Base-by-base conservation (phyloP, 768 basidiomycete genomes). In the Tylopilus cervinicoccineus region DNA sequence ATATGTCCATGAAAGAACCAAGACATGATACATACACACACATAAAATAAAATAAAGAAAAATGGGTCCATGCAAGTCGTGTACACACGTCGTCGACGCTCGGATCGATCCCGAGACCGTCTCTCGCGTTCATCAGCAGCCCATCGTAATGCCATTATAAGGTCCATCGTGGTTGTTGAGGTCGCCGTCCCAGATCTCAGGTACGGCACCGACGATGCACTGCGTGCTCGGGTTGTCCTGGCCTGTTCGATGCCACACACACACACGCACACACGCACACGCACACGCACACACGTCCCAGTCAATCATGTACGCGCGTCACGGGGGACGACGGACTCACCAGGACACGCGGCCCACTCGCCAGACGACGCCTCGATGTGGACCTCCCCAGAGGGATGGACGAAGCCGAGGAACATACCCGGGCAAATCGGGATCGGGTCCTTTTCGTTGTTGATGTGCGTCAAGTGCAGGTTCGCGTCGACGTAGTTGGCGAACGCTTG, bases 401-500 rank as follows among this genome's bases (percentile, higher is more conserved):
- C 63, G 43, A 63, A 77, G 17, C 62, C 73, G 45, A 75, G n/a
- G 62, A 69, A 71, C 53, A 34, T 58, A 6, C 60, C 58, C 5
- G 70, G 70, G 24, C 34, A 42, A 44, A 57, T 70, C 2, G 75
- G 75, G 16, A 76, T 53, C 0, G 66, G 61, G 45, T 76, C 75
- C 43, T 69, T 47, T 50, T 62, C 38, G 64, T 84, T 83, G 60
- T 77, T 82, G 60, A 84, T 73, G 50, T 77, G 81, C 4, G 72
- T 80, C 38, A 81, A 55, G 12, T 65, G 51, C 32, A 69, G 38
- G 37, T 76, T 64, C 11, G 71, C 62, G 52, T 83, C 78, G 41
- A 82, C 73, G 54, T 76, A 77, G 54, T 80, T 54, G 1, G 81
- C 81, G 50, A 83, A 85, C 2, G 70, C 79, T 58, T 77, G 73